Conservation (phyloP, 2,329 filamentous ascomycete species). For the Arthrobotrys entomopaga region DNA sequence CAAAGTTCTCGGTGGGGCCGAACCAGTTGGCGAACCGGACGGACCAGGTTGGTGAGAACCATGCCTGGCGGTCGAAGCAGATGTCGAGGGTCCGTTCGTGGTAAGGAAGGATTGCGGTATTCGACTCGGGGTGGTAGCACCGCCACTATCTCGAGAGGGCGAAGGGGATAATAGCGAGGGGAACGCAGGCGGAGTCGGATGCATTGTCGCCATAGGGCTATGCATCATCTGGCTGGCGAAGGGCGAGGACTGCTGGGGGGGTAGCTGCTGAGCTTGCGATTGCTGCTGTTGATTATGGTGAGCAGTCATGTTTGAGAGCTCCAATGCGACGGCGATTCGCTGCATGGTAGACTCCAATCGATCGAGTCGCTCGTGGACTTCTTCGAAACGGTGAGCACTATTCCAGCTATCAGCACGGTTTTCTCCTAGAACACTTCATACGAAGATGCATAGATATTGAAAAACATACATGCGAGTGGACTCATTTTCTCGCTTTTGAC, state of each 20-base stretch:
- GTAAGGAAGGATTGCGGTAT: constrained; percentile 46
- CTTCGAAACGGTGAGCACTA: constrained; percentile 59
- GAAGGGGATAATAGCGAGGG: constrained; percentile 51
- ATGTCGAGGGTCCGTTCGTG: constrained; percentile 26
- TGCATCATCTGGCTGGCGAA: constrained; percentile 51
- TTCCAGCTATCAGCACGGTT: not conserved
- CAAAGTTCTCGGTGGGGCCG: constrained; percentile 38
- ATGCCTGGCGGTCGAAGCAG: constrained; percentile 23
- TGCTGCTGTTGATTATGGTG: constrained; percentile 52
- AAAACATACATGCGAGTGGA: constrained; percentile 57
- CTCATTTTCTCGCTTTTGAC: constrained; percentile 59
- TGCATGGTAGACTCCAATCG: constrained; percentile 57
- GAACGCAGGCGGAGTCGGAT: constrained; percentile 52
- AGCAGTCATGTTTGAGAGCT: constrained; percentile 55
- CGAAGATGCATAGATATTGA: not conserved
- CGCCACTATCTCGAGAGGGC: constrained; percentile 45
- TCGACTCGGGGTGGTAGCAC: constrained; percentile 48
- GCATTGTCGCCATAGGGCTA: constrained; percentile 54
- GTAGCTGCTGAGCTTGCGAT: constrained; percentile 17
- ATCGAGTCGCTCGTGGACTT: constrained; percentile 59
- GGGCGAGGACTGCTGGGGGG: constrained; percentile 27
- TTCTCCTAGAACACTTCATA: not conserved
- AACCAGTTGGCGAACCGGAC: constrained; percentile 23
- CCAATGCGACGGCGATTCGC: constrained; percentile 56
- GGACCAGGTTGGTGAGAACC: constrained; percentile 29